Percentiles rank a stretch among this genome's conserved stretches.
These are phyloP conservation scores for Symbiodinium natans DNA, from an alignment of 73 alveolate species.

Conservation along the genomic window DNA sequence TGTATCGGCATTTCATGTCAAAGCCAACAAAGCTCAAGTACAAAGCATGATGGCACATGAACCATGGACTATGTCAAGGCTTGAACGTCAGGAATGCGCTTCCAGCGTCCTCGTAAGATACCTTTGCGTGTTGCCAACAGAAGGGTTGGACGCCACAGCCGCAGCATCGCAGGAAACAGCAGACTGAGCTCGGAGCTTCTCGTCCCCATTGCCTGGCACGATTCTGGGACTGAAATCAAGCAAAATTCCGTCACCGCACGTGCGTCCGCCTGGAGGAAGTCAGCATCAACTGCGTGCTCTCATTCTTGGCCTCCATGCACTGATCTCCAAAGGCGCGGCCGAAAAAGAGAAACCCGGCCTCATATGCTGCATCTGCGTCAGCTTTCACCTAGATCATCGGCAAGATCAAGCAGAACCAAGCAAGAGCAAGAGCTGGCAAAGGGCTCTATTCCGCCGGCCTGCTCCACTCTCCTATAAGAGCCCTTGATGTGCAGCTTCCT, in stretches of 20 bases:
- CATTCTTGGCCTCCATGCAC: constrained; percentile 35
- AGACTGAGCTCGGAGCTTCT: too few species aligned
- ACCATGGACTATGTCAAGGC: background rate
- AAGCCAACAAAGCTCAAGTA: background rate
- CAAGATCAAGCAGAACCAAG: background rate
- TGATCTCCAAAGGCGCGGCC: too few species aligned
- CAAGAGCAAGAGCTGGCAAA: background rate
- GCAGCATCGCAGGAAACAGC: too few species aligned
- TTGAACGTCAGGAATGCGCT: constrained; percentile 48
- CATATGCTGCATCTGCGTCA: constrained; percentile 73
- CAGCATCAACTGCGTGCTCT: constrained; percentile 46
- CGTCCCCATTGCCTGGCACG: constrained; percentile 33
- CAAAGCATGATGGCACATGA: background rate
- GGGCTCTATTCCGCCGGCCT: constrained; percentile 13
- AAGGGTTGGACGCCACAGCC: too few species aligned
- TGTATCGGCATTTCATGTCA: background rate
- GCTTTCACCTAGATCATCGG: constrained; percentile 14
- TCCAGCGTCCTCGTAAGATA: constrained; percentile 26
- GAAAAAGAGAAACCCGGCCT: too few species aligned
- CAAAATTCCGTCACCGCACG: background rate
- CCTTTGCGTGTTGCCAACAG: background rate
- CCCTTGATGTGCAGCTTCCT: constrained; percentile 76
- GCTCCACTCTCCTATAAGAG: constrained; percentile 61
- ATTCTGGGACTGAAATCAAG: background rate
- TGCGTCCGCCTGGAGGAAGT: background rate